Evolutionary conservation across 805 yeast species (phyloP), one percentile per base, ranked within the genome.

Genomic region (Limtongozyma cylindracea): DNA sequence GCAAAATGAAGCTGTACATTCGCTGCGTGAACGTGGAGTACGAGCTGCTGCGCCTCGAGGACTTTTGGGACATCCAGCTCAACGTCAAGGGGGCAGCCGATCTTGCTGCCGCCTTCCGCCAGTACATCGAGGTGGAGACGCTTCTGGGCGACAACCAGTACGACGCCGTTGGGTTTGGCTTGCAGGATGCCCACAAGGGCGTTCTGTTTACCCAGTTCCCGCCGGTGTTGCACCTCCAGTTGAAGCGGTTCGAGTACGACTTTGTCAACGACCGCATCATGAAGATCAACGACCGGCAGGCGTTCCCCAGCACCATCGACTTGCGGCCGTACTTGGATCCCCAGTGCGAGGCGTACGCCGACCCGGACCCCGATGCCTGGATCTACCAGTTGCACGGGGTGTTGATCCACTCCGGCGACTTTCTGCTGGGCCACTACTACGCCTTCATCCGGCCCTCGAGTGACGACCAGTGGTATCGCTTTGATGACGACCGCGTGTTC

Each of bases 1-100:
- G 96, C 8, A 80, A 74, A 43, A 88, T 84, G 96, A 84, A 76
- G 43, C 74, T 92, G 31, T 88, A 64, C 38, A 76, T 88, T 35
- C 73, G 78, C 41, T 88, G 99, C 47, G 61, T 84, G 20, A 64
- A 84, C 40, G 95, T 88, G 9, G 78, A 82, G 23, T 88, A 77
- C 41, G 96, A 88, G 47, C 72, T 91, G 18, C 65, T 92, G 3
- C 60, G 95, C 28, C 62, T 58, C 3, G 99, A 88, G 43, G 96
- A 88, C 38, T 88, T 74, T 38, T 88, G 99, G 99, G 98, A 88
- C 50, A 74, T 88, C 28, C 98, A 88, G 44, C 52, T 88, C 28
- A 88, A 88, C 36, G 99, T 88, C 12, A 78, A 77, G 38, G 72
- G 80, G 17, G 56, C 80, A 53, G 55, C 52, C 23, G 65, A 68